Base-by-base conservation (phyloP, 495 filamentous ascomycete species). In the Parathielavia appendiculata region DNA sequence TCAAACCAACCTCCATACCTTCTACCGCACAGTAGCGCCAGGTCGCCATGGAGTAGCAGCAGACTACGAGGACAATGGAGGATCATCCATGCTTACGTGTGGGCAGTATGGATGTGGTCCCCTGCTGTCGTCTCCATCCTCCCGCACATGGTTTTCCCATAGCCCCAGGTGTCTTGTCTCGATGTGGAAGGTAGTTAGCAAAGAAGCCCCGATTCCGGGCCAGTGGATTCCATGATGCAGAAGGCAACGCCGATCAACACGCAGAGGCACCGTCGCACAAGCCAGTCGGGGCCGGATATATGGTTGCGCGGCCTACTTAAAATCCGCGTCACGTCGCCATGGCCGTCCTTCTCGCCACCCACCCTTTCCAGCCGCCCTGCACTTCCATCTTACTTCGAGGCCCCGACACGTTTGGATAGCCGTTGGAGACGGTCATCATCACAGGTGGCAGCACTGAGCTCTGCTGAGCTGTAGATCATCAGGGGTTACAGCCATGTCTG, bases 161-260 rank as follows among this genome's bases (percentile, higher is more conserved):
- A 43, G 20, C 3, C 38, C 16, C 2, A n/a, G 17, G 36, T 17
- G 9, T 22, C 38, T 54, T 20, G 36, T 17, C 44, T 34, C 6
- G 30, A 56, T 49, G 1, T 10, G 54, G 54, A 56, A 56, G 54
- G 54, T 56, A 44, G 54, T 49, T 56, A 4, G 38, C 43, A 39
- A 12, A 3, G 17, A 44, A 49, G 7, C 34, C 54, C 53, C 53
- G 53, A 56, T 56, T 41, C 38, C 53, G 53, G 53, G 43, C 53
- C 53, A 16, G 17, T 35, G 43, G 17, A 20, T 16, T 47, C 32
- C 53, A 36, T 26, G 17, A 34, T 56, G 53, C 43, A 41, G 41
- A 56, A 41, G 52, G 3, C 16, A 17, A 56, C 41, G 41, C 19
- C 34, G 53, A 56, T 56, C 43, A 35, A 9, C 32, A 49, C 26